phyloP scores from a whole-genome alignment of 441 rosid species.

The Macaranga tanarius region DNA sequence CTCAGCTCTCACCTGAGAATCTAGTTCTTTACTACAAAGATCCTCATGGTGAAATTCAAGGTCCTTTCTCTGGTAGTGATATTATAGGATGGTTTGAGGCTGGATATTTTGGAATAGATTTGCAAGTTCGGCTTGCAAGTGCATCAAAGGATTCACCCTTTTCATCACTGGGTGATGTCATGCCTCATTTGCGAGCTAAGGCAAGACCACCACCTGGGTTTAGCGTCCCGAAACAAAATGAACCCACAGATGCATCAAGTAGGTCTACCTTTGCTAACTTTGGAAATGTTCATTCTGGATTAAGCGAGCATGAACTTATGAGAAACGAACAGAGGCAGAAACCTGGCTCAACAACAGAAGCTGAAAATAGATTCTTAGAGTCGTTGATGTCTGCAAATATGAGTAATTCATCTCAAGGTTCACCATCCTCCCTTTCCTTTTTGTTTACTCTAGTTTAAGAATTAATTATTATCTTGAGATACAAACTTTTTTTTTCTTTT shows the following conservation, averaged over 20 bases:
- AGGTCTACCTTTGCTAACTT: constrained; percentile 48
- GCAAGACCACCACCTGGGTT: constrained; percentile 98
- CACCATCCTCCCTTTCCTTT: constrained; percentile 20
- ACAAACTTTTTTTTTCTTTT: background rate
- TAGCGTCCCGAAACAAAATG: constrained; percentile 61
- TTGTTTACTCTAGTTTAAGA: background rate
- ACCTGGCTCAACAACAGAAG: constrained; percentile 61
- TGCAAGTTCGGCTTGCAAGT: constrained; percentile 68
- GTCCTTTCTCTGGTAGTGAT: constrained; percentile 91
- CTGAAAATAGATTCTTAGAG: constrained; percentile 91
- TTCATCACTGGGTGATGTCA: constrained; percentile 84
- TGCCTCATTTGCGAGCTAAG: constrained; percentile 98
- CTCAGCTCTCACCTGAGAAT: constrained; percentile 68
- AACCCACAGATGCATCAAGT: constrained; percentile 48
- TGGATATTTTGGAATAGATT: constrained; percentile 95
- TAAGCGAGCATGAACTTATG: constrained; percentile 48
- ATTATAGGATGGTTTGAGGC: constrained; percentile 99
- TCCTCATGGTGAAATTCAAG: constrained; percentile 96
- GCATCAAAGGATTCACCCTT: constrained; percentile 77
- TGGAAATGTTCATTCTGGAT: constrained; percentile 49
- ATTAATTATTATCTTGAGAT: background rate
- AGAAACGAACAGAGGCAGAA: constrained; percentile 60
- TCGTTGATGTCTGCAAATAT: constrained; percentile 75
- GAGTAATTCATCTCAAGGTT: constrained; percentile 67
- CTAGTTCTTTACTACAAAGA: constrained; percentile 79